phyloP scores from a whole-genome alignment of 176 grass and related monocot species.

The Oryza officinalis region DNA sequence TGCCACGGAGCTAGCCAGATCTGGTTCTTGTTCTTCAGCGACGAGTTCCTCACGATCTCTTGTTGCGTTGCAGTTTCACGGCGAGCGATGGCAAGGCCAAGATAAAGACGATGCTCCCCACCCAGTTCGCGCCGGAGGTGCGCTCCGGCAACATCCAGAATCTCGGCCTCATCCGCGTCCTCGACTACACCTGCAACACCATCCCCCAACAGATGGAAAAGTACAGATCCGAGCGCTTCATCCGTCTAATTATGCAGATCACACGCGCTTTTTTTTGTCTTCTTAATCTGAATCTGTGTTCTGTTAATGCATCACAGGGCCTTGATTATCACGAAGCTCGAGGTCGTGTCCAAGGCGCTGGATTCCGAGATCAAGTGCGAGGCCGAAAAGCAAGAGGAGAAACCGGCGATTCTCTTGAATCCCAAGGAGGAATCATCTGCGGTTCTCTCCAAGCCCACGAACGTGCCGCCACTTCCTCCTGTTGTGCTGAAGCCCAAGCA shows the following conservation, averaged over 20 bases:
- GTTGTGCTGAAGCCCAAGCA: slow-evolving; percentile 70
- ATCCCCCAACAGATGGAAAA: slow-evolving; percentile 49
- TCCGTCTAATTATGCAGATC: not conserved
- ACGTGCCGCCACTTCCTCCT: not conserved
- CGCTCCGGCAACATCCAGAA: slow-evolving; percentile 80
- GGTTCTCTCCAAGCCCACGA: slow-evolving; percentile 18
- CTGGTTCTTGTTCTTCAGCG: not conserved
- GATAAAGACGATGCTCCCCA: slow-evolving; percentile 85
- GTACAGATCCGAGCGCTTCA: slow-evolving; percentile 21
- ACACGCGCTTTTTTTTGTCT: not conserved
- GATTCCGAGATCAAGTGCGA: slow-evolving; percentile 69
- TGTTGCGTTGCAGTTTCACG: slow-evolving; percentile 57
- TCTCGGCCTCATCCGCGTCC: slow-evolving; percentile 70
- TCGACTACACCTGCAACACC: slow-evolving; percentile 80
- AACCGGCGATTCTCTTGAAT: slow-evolving; percentile 8
- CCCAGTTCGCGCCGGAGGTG: slow-evolving; percentile 60
- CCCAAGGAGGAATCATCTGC: slow-evolving; percentile 35
- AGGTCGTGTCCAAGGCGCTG: slow-evolving; percentile 56
- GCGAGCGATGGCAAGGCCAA: slow-evolving; percentile 81
- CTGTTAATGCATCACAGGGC: slow-evolving; percentile 37
- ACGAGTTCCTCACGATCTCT: not conserved
- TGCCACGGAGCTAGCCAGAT: not conserved
- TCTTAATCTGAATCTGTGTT: not conserved
- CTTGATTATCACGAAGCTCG: slow-evolving; percentile 84
- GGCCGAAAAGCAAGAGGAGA: slow-evolving; percentile 52